phyloP scores from a whole-genome alignment of 225 moss, liverwort and hornwort genomes.

The Climacium dendroides region DNA sequence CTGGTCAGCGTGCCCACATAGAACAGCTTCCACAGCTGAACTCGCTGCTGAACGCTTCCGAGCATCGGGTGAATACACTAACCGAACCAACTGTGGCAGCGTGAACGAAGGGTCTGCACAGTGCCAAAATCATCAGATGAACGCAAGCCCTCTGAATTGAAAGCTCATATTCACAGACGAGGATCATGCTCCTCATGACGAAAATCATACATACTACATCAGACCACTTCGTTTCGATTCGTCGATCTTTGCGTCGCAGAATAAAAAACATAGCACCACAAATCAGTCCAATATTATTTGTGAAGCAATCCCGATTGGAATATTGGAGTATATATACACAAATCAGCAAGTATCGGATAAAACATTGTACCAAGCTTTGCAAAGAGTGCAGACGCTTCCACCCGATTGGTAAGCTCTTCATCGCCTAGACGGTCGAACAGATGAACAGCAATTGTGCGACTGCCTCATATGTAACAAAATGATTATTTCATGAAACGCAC shows the following conservation, averaged over 20 bases:
- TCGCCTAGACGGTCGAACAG: slow-evolving; percentile 85
- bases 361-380: slow-evolving; percentile 74
- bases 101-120: slow-evolving; percentile 76
- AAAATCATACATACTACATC: not conserved
- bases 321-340: not conserved
- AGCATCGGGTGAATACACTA: slow-evolving; percentile 69
- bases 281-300: not conserved
- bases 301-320: not conserved
- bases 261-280: not conserved
- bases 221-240: not conserved
- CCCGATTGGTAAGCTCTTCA: slow-evolving; percentile 85
- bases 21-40: slow-evolving; percentile 59
- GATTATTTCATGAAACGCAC: not conserved
- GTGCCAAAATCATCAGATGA: not conserved
- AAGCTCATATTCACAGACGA: not conserved
- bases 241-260: not conserved
- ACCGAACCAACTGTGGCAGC: slow-evolving; percentile 51
- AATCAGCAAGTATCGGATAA: not conserved
- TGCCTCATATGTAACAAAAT: slow-evolving; percentile 2
- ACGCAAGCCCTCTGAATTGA: not conserved
- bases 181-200: not conserved
- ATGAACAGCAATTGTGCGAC: slow-evolving; percentile 80
- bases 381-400: slow-evolving; percentile 88
- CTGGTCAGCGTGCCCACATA: slow-evolving; percentile 53
- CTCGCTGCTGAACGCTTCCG: slow-evolving; percentile 82